Evolutionary conservation across 805 yeast species (phyloP).

Genomic region (Komagataella phaffii): DNA sequence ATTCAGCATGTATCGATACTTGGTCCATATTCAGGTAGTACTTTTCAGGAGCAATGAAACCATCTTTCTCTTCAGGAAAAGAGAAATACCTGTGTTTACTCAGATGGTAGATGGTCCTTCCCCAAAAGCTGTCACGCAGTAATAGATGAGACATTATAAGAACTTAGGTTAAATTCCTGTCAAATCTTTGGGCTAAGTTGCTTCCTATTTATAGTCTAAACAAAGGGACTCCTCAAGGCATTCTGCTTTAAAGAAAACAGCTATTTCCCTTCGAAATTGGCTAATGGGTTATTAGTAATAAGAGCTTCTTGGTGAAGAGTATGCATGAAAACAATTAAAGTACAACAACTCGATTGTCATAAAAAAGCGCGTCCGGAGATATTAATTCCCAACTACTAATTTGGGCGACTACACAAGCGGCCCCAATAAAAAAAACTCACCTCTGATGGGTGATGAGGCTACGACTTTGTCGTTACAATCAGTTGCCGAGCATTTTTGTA

Average conservation of each 20-base stretch:
- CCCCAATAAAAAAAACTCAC: no score
- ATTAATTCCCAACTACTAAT: no score
- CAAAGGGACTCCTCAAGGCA: not conserved
- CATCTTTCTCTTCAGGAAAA: not conserved
- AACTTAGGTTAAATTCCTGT: not conserved
- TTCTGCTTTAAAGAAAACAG: not conserved
- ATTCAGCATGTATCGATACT: not conserved
- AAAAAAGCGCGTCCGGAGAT: no score
- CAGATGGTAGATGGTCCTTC: not conserved
- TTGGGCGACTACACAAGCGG: no score
- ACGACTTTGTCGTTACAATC: no score
- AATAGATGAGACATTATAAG: not conserved
- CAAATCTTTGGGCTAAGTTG: not conserved
- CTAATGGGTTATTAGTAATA: not conserved
- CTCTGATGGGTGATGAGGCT: no score
- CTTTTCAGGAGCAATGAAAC: constrained; percentile 1
- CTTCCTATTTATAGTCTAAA: not conserved
- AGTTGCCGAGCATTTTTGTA: no score
- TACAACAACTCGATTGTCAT: not conserved
- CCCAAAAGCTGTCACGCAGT: not conserved
- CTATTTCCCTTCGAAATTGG: not conserved
- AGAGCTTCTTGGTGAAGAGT: not conserved
- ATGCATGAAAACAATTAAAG: not conserved
- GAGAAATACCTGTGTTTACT: not conserved
- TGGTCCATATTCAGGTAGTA: not conserved